A percentile compares a stretch with the other conserved stretches of the same genome.
phyloP scores from a whole-genome alignment of 164 flowering plant species.

The Macadamia tetraphylla region DNA sequence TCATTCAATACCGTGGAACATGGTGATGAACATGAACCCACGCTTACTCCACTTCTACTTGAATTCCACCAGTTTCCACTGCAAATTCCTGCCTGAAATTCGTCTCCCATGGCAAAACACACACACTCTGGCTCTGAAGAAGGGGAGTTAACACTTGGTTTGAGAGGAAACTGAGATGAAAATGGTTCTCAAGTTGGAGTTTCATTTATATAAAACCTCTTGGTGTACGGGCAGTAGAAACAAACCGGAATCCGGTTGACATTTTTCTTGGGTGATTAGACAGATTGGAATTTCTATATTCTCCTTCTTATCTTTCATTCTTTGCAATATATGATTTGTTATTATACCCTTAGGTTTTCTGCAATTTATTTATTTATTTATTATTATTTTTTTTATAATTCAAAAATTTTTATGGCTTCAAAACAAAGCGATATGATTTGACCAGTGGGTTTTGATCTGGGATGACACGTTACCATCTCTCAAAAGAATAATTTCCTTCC shows the following conservation, averaged over 20 bases:
- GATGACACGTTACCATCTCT: constrained; percentile 25
- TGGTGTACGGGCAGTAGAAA: constrained; percentile 24
- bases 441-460: constrained; percentile 7
- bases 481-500: constrained; percentile 8
- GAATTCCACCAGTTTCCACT: constrained; percentile 60
- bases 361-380: neutral
- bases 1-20: constrained; percentile 34
- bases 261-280: constrained; percentile 30
- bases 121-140: neutral
- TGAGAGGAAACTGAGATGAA: constrained; percentile 1
- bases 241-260: constrained; percentile 43
- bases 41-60: constrained; percentile 11
- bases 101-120: constrained; percentile 39
- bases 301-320: neutral
- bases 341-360: no score
- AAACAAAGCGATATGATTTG: constrained; percentile 30
- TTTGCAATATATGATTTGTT: no score
- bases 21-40: constrained; percentile 34
- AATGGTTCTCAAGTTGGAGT: neutral
- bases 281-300: constrained; percentile 27
- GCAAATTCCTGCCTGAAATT: constrained; percentile 31
- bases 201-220: constrained; percentile 23
- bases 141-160: neutral
- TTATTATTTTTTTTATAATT: neutral
- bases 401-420: constrained; percentile 28